Evolutionary conservation across 176 grass and related monocot genomes (phyloP).

Genomic region (Ensete glaucum): DNA sequence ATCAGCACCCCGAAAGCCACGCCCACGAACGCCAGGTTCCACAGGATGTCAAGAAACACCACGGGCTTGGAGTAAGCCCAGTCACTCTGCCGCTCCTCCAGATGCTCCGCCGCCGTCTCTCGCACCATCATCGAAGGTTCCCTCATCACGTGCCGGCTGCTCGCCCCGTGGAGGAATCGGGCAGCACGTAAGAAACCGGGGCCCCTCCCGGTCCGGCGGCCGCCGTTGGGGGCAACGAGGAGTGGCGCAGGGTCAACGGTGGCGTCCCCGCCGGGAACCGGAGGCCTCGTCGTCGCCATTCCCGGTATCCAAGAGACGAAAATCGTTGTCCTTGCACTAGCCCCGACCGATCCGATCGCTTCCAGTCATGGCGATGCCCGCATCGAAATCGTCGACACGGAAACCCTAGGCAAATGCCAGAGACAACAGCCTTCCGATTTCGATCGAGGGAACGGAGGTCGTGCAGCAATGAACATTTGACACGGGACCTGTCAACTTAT

Average conservation of each 20-base stretch:
- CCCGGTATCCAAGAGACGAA: not conserved
- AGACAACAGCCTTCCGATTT: not conserved
- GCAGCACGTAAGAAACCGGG: constrained; percentile 5
- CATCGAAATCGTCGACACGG: not conserved
- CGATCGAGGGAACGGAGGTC: not conserved
- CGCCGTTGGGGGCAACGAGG: constrained; percentile 5
- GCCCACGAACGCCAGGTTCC: constrained; percentile 15
- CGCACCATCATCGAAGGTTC: constrained; percentile 21
- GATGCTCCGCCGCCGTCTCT: constrained; percentile 20
- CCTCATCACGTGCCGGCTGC: constrained; percentile 9
- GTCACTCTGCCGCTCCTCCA: constrained; percentile 26
- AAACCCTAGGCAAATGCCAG: constrained; percentile 1
- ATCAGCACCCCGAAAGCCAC: constrained; percentile 10
- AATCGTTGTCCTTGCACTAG: not conserved
- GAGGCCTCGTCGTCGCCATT: constrained; percentile 5
- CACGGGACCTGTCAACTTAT: too few relatives aligned
- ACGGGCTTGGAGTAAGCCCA: constrained; percentile 22
- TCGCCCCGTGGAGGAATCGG: constrained; percentile 3
- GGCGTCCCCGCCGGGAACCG: not conserved
- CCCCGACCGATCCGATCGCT: not conserved
- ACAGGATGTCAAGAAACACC: constrained; percentile 21
- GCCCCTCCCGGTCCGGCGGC: not conserved
- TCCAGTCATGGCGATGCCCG: not conserved
- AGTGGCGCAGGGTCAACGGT: not conserved
- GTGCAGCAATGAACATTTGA: too few relatives aligned